These are phyloP conservation scores for Auriscalpium microsporum DNA, from an alignment of 768 basidiomycete genomes.

Conservation along the genomic window DNA sequence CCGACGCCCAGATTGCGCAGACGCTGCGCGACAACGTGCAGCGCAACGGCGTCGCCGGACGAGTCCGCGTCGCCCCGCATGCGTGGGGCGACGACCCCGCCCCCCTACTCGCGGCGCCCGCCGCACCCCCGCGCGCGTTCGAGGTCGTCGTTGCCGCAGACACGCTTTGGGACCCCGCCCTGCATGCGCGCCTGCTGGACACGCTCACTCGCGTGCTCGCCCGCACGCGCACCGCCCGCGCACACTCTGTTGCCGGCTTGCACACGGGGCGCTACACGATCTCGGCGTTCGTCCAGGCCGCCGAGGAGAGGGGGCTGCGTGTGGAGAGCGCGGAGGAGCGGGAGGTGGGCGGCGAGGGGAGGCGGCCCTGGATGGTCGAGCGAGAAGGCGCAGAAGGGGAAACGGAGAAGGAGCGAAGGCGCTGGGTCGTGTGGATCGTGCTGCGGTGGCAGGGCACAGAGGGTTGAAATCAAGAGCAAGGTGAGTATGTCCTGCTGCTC, in stretches of 20 bases:
- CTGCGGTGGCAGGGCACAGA: constrained; percentile 2
- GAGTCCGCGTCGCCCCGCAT: constrained; percentile 48
- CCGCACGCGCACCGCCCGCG: constrained; percentile 34
- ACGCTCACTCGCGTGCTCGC: constrained; percentile 43
- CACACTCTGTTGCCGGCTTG: constrained; percentile 63
- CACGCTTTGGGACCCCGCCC: constrained; percentile 67
- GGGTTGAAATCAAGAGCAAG: background rate
- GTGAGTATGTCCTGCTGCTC: too few relatives aligned
- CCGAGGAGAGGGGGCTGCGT: constrained; percentile 33
- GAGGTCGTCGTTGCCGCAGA: constrained; percentile 68
- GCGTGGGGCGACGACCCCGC: constrained; percentile 56
- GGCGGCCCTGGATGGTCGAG: constrained; percentile 44
- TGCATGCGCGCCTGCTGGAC: constrained; percentile 45
- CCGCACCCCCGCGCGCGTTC: constrained; percentile 28
- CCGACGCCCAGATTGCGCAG: constrained; percentile 51
- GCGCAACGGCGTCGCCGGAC: constrained; percentile 37
- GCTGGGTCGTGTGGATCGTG: constrained; percentile 64
- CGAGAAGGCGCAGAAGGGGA: constrained; percentile 37
- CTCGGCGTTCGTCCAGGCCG: constrained; percentile 44
- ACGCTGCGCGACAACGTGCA: constrained; percentile 50
- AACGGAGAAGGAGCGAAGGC: constrained; percentile 57
- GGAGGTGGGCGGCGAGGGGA: constrained; percentile 30
- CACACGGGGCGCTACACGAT: constrained; percentile 74
- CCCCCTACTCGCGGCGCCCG: constrained; percentile 18
- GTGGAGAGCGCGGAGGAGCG: constrained; percentile 41